Conservation (phyloP, 306 rosid genomes). For the Glycine latifolia region DNA sequence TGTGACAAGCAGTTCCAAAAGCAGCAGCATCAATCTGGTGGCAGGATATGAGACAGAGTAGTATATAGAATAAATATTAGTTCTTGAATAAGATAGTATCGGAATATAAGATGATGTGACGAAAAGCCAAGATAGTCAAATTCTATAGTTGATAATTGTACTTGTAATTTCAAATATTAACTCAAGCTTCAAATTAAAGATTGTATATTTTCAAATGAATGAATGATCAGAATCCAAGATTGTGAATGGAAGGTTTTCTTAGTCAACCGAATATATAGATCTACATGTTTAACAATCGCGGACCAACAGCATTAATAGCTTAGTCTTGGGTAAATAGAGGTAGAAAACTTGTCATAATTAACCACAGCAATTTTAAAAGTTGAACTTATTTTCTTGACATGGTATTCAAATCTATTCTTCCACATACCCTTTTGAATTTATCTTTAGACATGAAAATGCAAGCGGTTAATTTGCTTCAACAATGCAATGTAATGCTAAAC, state of each 20-base stretch:
- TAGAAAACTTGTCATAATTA: not conserved
- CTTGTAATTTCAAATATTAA: conserved; percentile 8
- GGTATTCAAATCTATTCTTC: not conserved
- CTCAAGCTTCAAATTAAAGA: not conserved
- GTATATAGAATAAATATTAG: conserved; percentile 40
- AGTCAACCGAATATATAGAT: not conserved
- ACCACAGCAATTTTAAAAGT: not conserved
- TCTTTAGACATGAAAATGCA: not conserved
- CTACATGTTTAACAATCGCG: no score
- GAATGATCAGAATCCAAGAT: not conserved
- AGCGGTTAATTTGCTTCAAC: not conserved
- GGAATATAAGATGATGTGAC: conserved; percentile 6
- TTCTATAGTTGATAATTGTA: not conserved
- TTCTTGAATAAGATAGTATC: conserved; percentile 9
- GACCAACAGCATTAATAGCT: not conserved
- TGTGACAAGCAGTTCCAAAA: conserved; percentile 53
- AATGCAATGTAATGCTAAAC: not conserved
- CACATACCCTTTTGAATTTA: not conserved
- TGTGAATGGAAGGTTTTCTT: not conserved
- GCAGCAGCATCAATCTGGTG: conserved; percentile 55
- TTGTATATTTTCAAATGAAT: not conserved
- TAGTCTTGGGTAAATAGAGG: not conserved
- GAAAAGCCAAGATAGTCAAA: not conserved
- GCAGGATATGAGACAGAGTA: conserved; percentile 49
- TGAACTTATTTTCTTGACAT: not conserved